Evolutionary conservation across 2,329 filamentous ascomycete species (phyloP).

Genomic region (Penicillium sp.): DNA sequence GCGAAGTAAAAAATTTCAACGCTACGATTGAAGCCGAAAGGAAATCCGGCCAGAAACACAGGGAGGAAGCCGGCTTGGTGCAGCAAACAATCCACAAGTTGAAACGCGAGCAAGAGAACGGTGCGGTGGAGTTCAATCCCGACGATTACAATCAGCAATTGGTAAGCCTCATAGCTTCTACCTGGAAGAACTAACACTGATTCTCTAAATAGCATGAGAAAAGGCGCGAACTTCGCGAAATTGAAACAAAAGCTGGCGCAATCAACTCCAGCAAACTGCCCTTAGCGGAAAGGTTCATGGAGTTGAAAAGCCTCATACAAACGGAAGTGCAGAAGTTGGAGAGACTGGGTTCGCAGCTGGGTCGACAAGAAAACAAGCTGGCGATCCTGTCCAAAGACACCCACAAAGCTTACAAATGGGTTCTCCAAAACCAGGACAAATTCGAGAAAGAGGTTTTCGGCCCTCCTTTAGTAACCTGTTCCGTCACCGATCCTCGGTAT

Average conservation of each 20-base stretch:
- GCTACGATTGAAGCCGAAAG: constrained; percentile 52
- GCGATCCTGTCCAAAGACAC: constrained; percentile 62
- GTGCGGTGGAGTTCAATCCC: constrained; percentile 66
- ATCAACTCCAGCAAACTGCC: constrained; percentile 40
- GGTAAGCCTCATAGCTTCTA: constrained; percentile 49
- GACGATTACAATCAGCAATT: constrained; percentile 70
- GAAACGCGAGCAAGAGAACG: constrained; percentile 62
- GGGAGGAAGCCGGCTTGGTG: constrained; percentile 52
- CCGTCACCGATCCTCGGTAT: constrained; percentile 70
- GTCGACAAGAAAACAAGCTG: constrained; percentile 70
- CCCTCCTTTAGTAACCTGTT: constrained; percentile 77
- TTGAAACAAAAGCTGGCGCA: constrained; percentile 41
- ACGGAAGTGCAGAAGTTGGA: constrained; percentile 52
- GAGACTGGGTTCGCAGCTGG: constrained; percentile 69
- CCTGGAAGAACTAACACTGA: not conserved
- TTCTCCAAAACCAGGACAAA: constrained; percentile 65
- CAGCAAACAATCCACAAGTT: constrained; percentile 61
- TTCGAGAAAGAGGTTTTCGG: constrained; percentile 79
- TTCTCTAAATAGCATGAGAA: constrained; percentile 55
- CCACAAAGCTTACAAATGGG: constrained; percentile 74
- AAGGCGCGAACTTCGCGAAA: constrained; percentile 40
- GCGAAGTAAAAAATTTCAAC: constrained; percentile 37
- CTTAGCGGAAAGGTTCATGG: constrained; percentile 34
- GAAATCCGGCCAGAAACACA: constrained; percentile 52
- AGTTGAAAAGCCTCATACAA: constrained; percentile 39